Conservation (phyloP, 225 moss, liverwort and hornwort species). For the Thuidium tamariscinum region DNA sequence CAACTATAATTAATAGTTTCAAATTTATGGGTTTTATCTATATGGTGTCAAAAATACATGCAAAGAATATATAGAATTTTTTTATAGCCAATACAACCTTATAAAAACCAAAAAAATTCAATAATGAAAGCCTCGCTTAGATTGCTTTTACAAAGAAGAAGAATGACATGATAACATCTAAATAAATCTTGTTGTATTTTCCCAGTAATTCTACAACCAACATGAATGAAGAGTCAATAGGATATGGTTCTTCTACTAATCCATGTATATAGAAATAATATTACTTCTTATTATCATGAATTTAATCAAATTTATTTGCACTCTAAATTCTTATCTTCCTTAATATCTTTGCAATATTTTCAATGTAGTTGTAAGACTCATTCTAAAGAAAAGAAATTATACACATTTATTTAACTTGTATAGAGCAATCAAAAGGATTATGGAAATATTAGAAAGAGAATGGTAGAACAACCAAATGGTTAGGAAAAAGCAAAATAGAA, state of each 20-base stretch:
- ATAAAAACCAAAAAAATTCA: background rate
- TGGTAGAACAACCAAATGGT: background rate
- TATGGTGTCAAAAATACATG: no score
- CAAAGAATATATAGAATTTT: background rate
- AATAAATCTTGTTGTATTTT: no score
- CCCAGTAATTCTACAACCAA: no score
- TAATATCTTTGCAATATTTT: no score
- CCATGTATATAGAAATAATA: background rate
- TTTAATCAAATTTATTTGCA: background rate
- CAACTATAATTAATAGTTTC: background rate
- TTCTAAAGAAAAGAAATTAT: background rate
- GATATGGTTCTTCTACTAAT: background rate
- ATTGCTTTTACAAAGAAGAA: background rate
- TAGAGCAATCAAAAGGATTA: background rate
- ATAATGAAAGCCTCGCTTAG: background rate
- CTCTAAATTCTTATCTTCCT: background rate
- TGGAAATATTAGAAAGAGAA: background rate
- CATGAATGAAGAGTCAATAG: background rate
- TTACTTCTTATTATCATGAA: background rate
- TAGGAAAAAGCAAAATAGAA: background rate
- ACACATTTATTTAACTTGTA: background rate
- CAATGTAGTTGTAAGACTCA: background rate
- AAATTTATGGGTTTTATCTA: background rate
- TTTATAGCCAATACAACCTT: accelerated
- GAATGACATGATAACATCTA: background rate